Base-by-base conservation (phyloP, 2,329 filamentous ascomycete genomes). In the Podosphaera fusca region DNA sequence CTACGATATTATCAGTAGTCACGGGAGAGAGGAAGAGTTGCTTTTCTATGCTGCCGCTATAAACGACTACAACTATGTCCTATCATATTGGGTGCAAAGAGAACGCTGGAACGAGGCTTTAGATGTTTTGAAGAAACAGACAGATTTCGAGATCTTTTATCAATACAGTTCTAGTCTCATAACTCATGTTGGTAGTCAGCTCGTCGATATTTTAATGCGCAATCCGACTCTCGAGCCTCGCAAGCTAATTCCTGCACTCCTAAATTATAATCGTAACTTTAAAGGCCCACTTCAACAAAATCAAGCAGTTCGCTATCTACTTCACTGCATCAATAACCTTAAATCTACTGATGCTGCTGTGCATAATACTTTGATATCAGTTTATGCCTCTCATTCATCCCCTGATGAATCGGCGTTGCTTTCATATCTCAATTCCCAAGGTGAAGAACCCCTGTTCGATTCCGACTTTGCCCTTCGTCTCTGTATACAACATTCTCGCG, bases 161-260 rank as follows among this genome's bases (percentile, higher is more conserved):
- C 84, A 87, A 61, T 95, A 96, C 69, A 92, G 87, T 72, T 95
- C 84, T 65, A 89, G 96, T n/a, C 77, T 98, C 53, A 95, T 98
- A 84, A 84, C 82, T 14, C 86, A 95, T 67, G 82, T 82, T 2
- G 81, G 90, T 0, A 78, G 83, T 4, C 89, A 94, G 56, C 74
- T 94, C 31, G 85, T 96, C n/a, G 90, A 98, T 63, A 88, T 98
- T 38, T 72, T 98, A 65, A 95, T 94, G 85, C 80, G 92, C 40
- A 90, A 96, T 66, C 75, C 80, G 4, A 86, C 88, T 60, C 76
- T 98, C 31, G 82, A 94, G 63, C 81, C 88, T 1, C 82, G 88
- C 58, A 88, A 84, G 63, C 78, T 98, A 54, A 95, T 98, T 54
- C 94, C 92, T 1, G 92, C 90, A 0, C 74, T 98, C 59, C 77